Base-by-base conservation (phyloP, 441 rosid species). In the Bruguiera hainesii region DNA sequence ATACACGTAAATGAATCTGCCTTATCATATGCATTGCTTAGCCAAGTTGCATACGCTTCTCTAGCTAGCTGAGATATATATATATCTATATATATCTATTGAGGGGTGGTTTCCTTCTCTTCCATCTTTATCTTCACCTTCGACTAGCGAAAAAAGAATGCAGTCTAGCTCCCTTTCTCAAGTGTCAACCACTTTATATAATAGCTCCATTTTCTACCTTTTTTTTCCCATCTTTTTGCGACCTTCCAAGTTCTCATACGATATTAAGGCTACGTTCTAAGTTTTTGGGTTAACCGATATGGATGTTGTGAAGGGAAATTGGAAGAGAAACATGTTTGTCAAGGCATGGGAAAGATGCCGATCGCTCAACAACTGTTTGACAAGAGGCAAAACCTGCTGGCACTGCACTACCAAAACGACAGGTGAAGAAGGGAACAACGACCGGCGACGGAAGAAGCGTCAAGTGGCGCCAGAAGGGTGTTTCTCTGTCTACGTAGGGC, bases 401-500 rank as follows among this genome's bases (percentile, higher is more conserved):
- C 52, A 61, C 63, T 64, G 76, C 53, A 46, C 71, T 0, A 28
- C 19, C 16, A 63, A 56, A 35, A 26, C 48, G 61, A 33, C 39
- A 21, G 6, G 35, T 18, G 21, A 29, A 30, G 25, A 15, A 33
- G 51, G 10, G 68, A 15, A 29, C n/a, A 50, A 35, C 3, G 66
- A 63, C 20, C 37, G 20, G 48, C 8, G 60, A 57, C 67, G 65
- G 37, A 81, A 51, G 10, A 56, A 59, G 50, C 0, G 35, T 19
- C 73, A 62, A 20, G 70, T 65, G 0, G 84, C 83, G 0, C 90
- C 89, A 4, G 82, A 74, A 29, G 90, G 90, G 6, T 87, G 89
- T 70, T 84, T 87, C 71, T 64, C 90, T 18, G 93, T 87, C 28
- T 87, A 82, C 59, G 90, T 87, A 5, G 93, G 93, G 6, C 75